Evolutionary conservation across 2,329 filamentous ascomycete genomes (phyloP).

Genomic region (Phyllosticta citribraziliensis): DNA sequence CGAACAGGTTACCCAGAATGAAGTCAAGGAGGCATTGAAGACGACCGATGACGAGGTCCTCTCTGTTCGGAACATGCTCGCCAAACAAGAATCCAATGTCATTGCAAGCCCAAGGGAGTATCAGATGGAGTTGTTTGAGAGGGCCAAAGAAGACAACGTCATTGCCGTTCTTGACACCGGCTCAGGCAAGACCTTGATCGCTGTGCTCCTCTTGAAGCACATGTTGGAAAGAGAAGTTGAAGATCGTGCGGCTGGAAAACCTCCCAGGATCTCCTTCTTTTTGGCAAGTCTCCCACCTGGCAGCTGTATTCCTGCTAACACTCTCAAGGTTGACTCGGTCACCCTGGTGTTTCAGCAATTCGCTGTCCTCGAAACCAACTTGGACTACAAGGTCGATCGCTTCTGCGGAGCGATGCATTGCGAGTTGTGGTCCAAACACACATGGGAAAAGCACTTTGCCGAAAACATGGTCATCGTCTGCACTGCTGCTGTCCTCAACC

Average conservation of each 20-base stretch:
- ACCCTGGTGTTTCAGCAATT: slow-evolving; percentile 85
- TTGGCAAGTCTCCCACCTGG: slow-evolving; percentile 42
- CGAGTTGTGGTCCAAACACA: slow-evolving; percentile 50
- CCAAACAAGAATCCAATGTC: slow-evolving; percentile 45
- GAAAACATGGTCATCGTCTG: slow-evolving; percentile 81
- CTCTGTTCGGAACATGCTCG: slow-evolving; percentile 44
- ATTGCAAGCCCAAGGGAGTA: slow-evolving; percentile 79
- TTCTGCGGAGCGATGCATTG: slow-evolving; percentile 62
- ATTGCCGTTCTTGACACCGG: slow-evolving; percentile 95
- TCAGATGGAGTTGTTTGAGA: slow-evolving; percentile 83
- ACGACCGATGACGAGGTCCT: slow-evolving; percentile 37
- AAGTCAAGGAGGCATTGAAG: slow-evolving; percentile 19
- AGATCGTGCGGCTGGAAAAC: slow-evolving; percentile 49
- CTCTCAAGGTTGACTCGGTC: slow-evolving; percentile 64
- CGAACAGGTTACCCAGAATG: slow-evolving; percentile 31
- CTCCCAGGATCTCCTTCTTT: slow-evolving; percentile 69
- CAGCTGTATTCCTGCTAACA: background rate
- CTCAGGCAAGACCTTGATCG: slow-evolving; percentile 93
- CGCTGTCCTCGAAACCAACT: slow-evolving; percentile 68
- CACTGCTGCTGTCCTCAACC: slow-evolving; percentile 76
- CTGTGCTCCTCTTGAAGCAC: slow-evolving; percentile 71
- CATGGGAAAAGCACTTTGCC: slow-evolving; percentile 49
- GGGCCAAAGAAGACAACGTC: slow-evolving; percentile 72
- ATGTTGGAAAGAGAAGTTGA: slow-evolving; percentile 69
- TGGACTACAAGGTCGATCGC: slow-evolving; percentile 63